Evolutionary conservation across 148 eudicot genomes (phyloP), one percentile per base, ranked within the genome.

Genomic region (Silene conica): DNA sequence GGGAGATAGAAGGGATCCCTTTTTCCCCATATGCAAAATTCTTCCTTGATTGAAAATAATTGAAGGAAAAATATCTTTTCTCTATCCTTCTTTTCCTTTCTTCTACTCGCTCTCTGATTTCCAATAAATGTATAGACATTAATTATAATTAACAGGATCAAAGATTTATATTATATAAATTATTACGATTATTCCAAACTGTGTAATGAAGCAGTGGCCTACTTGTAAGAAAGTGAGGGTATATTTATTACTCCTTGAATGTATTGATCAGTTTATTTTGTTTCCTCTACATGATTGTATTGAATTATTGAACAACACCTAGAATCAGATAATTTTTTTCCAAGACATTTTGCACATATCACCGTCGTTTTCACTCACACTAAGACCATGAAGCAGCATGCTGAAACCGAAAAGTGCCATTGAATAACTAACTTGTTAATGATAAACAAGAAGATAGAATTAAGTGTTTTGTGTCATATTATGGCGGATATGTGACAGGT

Each of bases 201-300:
- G 16, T 50, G 55, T 50, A 50, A 50, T 50, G 55, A 15, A 50
- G 55, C 14, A 50, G 55, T 50, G 4, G 5, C 55, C 55, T 15
- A 12, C 16, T 50, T 50, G 16, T 50, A 50, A 50, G 55, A 50
- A 13, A 13, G 52, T 11, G 52, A 48, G 52, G 52, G 14, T 13
- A 48, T 11, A 25, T 57, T 45, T 23, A 67, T n/a, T 63, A 57
- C 28, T 65, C 15, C 54, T 15, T 73, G 67, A 67, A 67, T 10
- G 6, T 63, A 73, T 34, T 54, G 8, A 70, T 26, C 19, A n/a
- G 38, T 1, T 57, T 41, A 13, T 26, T 73, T 68, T 57, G 67
- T 13, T 78, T 28, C 52, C 57, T 69, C n/a, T 26, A 67, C 97
- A 95, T 97, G 99, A 95, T 75, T 95, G 97, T 83, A 94, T 95